Base-by-base conservation (phyloP, 1,139 yeast species). In the Magnusiomyces suaveolens region DNA sequence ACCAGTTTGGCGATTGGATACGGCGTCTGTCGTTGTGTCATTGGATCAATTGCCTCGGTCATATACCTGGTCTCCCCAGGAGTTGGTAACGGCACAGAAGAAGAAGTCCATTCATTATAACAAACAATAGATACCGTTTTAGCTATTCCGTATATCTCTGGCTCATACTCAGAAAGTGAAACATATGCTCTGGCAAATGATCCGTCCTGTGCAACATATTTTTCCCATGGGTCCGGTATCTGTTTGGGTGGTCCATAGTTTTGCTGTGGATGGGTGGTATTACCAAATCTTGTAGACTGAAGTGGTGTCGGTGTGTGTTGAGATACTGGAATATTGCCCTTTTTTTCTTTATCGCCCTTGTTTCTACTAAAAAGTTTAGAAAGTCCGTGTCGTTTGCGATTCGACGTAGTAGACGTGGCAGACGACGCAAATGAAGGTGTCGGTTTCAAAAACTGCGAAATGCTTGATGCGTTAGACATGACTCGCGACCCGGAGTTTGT, bases 171-270 rank as follows among this genome's bases (percentile, higher is more conserved):
- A 46, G 78, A 76, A 60, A 88, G 78, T 51, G 78, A 79, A 55
- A 88, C 73, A 61, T 82, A 81, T 57, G 87, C 79, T 61, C 90
- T 77, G 1, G 87, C 96, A 73, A 87, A 88, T 14, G 96, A 85
- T 0, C 97, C 97, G 69, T 90, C 97, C 52, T 74, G 75, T 1
- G 96, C 95, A 25, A 43, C 29, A 20, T 14, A 29, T 8, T 43
- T 23, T 23, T 33, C 39, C 29, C 55, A 43, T 25, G 50, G 26
- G 23, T 46, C 43, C 16, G 48, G 21, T 20, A 16, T 23, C 46
- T 25, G 18, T 38, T 41, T 20, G 21, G 47, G 18, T 10, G 43
- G 18, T 26, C 12, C 48, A 78, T 75, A 8, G 18, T 18, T 24
- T 21, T 4, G 25, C 25, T 41, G 44, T 4, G 25, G 4, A 41